Evolutionary conservation across 345 rosid genomes (phyloP).

Genomic region (Aurinia saxatilis): DNA sequence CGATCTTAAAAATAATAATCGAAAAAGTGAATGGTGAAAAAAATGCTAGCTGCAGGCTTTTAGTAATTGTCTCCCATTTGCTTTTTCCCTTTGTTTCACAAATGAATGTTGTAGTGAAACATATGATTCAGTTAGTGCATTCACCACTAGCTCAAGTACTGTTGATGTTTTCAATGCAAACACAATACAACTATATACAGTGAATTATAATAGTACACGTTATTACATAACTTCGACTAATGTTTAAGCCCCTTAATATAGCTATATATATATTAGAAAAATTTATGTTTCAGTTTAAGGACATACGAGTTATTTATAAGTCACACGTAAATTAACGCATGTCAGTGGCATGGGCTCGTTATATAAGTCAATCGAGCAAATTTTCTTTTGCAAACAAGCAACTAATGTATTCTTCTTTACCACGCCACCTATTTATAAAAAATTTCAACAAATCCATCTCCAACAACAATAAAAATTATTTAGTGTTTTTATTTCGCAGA

Average conservation of each 20-base stretch:
- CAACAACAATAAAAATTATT: too few species aligned
- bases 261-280: too few species aligned
- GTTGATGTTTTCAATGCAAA: not conserved
- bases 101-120: conserved; percentile 10
- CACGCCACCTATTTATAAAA: conserved; percentile 11
- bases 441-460: too few species aligned
- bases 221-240: not conserved
- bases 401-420: not conserved
- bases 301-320: not conserved
- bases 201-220: not conserved
- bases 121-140: conserved; percentile 5
- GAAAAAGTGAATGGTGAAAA: conserved; percentile 8
- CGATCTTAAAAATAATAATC: not conserved
- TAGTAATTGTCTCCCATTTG: conserved; percentile 16
- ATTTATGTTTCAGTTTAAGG: not conserved
- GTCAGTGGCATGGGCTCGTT: conserved; percentile 18
- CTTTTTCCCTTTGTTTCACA: conserved; percentile 6
- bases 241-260: too few species aligned
- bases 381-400: not conserved
- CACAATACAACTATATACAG: not conserved
- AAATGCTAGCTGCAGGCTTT: conserved; percentile 27
- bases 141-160: not conserved
- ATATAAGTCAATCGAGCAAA: not conserved
- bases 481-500: too few species aligned
- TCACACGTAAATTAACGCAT: conserved; percentile 10